These are phyloP conservation scores for Tulasnella sp. DNA, from an alignment of 768 basidiomycete genomes.

Conservation along the genomic window DNA sequence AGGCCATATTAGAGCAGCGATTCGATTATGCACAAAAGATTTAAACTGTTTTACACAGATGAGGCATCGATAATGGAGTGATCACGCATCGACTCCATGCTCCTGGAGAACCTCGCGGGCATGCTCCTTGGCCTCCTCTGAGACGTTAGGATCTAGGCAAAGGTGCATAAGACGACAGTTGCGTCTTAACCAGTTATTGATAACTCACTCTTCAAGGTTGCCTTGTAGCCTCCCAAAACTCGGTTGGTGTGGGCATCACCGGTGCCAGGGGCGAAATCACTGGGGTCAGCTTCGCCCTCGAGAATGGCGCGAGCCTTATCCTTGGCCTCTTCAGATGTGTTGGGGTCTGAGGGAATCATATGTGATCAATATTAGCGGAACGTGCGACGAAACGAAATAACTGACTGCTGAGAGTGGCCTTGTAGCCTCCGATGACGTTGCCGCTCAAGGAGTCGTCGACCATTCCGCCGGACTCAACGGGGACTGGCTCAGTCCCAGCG, in stretches of 20 bases:
- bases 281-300: slow-evolving; percentile 24
- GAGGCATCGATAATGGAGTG: not conserved
- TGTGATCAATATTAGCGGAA: not conserved
- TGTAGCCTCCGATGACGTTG: slow-evolving; percentile 7
- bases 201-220: slow-evolving; percentile 18
- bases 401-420: slow-evolving; percentile 6
- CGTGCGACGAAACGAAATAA: not conserved
- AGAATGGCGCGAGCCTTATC: slow-evolving; percentile 43
- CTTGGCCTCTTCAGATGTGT: slow-evolving; percentile 40
- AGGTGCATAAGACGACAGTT: not conserved
- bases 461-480: not conserved
- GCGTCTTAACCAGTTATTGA: not conserved
- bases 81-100: not conserved
- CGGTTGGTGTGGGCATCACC: slow-evolving; percentile 7
- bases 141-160: not conserved
- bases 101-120: not conserved
- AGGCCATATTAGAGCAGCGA: too few species aligned
- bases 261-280: slow-evolving; percentile 12
- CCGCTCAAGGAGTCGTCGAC: not conserved
- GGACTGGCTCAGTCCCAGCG: not conserved
- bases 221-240: slow-evolving; percentile 24
- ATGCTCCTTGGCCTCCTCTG: slow-evolving; percentile 6
- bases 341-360: slow-evolving; percentile 26
- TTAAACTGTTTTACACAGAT: not conserved
- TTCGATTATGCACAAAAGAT: not conserved